Base-by-base conservation (phyloP, 2,329 filamentous ascomycete species). In the Teratosphaeria nubilosa region DNA sequence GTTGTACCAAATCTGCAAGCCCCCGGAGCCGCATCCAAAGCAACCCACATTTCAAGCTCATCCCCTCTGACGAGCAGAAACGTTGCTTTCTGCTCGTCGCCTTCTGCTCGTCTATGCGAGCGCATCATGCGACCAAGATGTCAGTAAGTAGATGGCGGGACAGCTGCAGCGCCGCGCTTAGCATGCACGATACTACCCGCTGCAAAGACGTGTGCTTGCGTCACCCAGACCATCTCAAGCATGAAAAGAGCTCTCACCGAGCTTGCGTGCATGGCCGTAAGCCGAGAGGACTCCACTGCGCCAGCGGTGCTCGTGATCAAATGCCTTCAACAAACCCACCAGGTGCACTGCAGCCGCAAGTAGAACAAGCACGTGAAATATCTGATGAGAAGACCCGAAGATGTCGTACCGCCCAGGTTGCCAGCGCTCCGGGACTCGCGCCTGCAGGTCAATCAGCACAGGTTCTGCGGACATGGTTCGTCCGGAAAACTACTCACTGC, bases 351-450 rank as follows among this genome's bases (percentile, higher is more conserved):
- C 81, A 0, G 90, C 92, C 0, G 94, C 94, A 60, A 91, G 73
- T 16, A 97, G 78, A 30, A 99, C 91, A 63, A 94, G 81, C 45
- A 95, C 77, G 76, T 99, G 94, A 73, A 99, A 99, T 63, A 99
- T 87, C 75, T 99, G 94, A 74, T 99, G 94, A 22, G 90, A 96
- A 70, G 86, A 91, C 41, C 94, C 92, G 82, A 88, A 88, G 55
- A 96, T 88, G 74, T 99, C 94, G 69, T 92, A 96, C 7, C 73
- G 78, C 1, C 90, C 89, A 0, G 92, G 94, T 51, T 77, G 82
- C 68, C 81, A 83, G 60, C 90, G 81, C 76, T 99, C 94, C 0
- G 94, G 94, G 74, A 92, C 85, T 41, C 94, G 86, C 56, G 82
- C 79, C 85, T 88, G 62, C 67, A 7, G 9, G 41, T 11, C 27